Conservation (phyloP, 2,329 filamentous ascomycete genomes). For the Fusarium pilosicola region DNA sequence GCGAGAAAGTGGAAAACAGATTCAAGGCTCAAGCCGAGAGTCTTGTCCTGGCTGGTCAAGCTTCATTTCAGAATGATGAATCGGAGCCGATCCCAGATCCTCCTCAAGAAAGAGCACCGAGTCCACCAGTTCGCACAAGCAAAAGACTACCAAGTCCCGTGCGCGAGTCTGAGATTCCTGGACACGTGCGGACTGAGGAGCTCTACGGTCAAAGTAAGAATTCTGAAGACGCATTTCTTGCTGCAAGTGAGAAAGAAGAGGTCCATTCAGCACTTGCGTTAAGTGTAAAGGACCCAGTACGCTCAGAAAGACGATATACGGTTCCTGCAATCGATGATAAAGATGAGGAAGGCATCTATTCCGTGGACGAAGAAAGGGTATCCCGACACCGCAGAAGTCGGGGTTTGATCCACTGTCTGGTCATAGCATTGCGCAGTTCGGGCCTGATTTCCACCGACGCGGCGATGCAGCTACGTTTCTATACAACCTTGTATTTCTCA, state of each 20-base stretch:
- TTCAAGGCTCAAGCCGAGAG: constrained; percentile 27
- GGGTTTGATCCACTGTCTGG: neutral
- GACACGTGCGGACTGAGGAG: constrained; percentile 9
- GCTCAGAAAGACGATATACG: too few relatives aligned
- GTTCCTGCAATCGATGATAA: too few relatives aligned
- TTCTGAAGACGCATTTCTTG: neutral
- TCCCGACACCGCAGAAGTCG: neutral
- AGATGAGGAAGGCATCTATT: neutral
- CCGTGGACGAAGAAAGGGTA: neutral
- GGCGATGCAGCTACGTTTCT: constrained; percentile 31
- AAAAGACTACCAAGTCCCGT: constrained; percentile 22
- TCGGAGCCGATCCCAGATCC: neutral
- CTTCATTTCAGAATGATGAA: constrained; percentile 10
- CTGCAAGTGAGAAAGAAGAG: neutral
- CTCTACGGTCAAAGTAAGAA: neutral
- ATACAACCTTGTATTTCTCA: constrained; percentile 18
- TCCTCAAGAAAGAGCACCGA: constrained; percentile 15
- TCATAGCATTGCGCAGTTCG: neutral
- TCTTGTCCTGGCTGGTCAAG: constrained; percentile 27
- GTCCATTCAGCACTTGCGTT: neutral
- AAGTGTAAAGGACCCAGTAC: neutral
- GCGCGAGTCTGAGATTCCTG: constrained; percentile 10
- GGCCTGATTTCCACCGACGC: constrained; percentile 10
- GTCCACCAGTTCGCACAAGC: constrained; percentile 12
- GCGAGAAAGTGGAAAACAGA: neutral